These are phyloP conservation scores for Populus nigra DNA, from an alignment of 345 rosid genomes.

Conservation along the genomic window DNA sequence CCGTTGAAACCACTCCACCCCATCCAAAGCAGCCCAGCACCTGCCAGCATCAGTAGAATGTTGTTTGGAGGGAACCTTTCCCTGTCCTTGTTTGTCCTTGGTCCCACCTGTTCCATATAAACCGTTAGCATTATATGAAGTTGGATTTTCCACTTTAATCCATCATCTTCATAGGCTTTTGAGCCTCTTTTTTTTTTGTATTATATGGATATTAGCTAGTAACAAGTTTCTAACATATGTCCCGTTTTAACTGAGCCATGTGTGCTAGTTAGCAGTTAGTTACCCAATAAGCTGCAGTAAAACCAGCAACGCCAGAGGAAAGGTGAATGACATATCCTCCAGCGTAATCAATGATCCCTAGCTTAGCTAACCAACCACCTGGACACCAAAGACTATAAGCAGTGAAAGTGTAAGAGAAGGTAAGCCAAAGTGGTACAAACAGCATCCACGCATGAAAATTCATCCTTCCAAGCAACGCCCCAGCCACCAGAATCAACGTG, in stretches of 20 bases:
- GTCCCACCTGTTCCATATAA: conserved; percentile 44
- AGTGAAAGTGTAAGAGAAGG: conserved; percentile 55
- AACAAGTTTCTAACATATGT: not conserved
- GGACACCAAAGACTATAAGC: conserved; percentile 63
- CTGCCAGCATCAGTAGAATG: conserved; percentile 61
- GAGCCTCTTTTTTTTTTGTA: not conserved
- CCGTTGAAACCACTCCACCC: conserved; percentile 78
- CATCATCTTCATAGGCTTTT: not conserved
- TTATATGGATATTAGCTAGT: too few relatives aligned
- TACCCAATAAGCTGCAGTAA: conserved; percentile 72
- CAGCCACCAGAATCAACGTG: conserved; percentile 52
- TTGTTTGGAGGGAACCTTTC: conserved; percentile 69
- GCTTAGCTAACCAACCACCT: conserved; percentile 45
- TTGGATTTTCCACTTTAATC: not conserved
- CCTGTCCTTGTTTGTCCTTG: conserved; percentile 59
- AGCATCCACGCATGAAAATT: conserved; percentile 69
- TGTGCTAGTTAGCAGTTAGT: not conserved
- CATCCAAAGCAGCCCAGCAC: conserved; percentile 72
- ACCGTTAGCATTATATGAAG: not conserved
- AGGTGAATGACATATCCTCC: conserved; percentile 67
- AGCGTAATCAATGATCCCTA: conserved; percentile 54
- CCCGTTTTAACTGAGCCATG: not conserved
- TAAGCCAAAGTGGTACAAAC: conserved; percentile 67
- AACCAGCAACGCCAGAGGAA: conserved; percentile 66
- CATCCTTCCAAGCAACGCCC: conserved; percentile 69